Conservation (phyloP, 176 grass and related monocot species). For the Raddia distichophylla region DNA sequence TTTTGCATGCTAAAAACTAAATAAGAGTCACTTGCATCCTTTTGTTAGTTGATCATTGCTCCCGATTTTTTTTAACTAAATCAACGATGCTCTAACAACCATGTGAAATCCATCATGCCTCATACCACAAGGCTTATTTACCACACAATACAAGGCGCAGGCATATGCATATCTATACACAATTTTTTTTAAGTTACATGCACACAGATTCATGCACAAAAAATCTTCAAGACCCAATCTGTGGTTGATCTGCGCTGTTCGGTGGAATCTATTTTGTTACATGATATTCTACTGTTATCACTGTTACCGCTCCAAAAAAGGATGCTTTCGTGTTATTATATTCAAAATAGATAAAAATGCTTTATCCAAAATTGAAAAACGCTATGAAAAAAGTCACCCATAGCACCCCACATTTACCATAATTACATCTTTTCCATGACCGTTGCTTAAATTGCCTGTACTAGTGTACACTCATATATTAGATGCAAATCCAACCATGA, state of each 20-base stretch:
- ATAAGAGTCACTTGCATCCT: not conserved
- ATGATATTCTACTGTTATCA: not conserved
- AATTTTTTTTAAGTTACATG: too few species aligned
- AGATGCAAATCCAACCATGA: slow-evolving; percentile 7
- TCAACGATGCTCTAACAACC: not conserved
- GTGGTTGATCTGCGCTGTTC: not conserved
- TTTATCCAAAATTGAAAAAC: not conserved
- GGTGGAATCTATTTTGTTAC: not conserved
- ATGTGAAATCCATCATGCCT: not conserved
- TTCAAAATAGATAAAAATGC: not conserved
- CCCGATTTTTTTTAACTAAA: not conserved
- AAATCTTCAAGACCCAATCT: not conserved
- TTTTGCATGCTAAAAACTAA: not conserved
- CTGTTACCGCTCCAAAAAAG: not conserved
- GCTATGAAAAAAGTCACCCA: slow-evolving; percentile 4
- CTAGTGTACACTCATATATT: not conserved
- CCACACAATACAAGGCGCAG: not conserved
- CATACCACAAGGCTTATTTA: not conserved
- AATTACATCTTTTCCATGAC: not conserved
- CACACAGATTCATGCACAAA: not conserved
- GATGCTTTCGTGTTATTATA: not conserved
- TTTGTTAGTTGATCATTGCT: not conserved
- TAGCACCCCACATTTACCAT: not conserved
- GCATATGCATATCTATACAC: not conserved
- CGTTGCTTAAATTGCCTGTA: not conserved